Evolutionary conservation across 2,329 filamentous ascomycete species (phyloP).

Genomic region (Epichloe typhina): DNA sequence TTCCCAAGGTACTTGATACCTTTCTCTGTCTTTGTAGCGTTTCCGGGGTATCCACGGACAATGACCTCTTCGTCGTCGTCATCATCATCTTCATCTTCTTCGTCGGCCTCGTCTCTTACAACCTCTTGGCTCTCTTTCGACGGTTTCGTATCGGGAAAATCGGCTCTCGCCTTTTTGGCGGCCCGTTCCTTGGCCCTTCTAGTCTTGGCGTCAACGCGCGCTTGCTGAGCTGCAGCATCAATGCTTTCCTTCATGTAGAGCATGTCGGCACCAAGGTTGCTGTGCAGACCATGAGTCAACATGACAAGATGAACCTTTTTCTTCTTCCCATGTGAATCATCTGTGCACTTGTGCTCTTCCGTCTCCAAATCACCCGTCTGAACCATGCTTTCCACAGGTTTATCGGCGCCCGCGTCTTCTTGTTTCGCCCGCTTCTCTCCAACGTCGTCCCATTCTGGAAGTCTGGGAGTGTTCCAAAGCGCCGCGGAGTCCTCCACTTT

Average conservation of each 20-base stretch:
- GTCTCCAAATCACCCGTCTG: conserved; percentile 20
- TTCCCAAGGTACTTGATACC: conserved; percentile 97
- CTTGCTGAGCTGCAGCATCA: conserved; percentile 65
- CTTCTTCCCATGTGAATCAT: conserved; percentile 32
- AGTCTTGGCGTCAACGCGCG: conserved; percentile 53
- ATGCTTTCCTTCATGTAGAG: conserved; percentile 95
- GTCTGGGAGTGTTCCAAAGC: conserved; percentile 81
- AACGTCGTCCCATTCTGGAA: conserved; percentile 51
- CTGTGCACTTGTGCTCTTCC: conserved; percentile 8
- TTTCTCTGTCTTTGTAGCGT: conserved; percentile 80
- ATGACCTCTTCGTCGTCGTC: conserved; percentile 75
- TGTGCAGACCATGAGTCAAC: conserved; percentile 87
- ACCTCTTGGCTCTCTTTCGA: conserved; percentile 9
- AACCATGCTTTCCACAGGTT: conserved; percentile 20
- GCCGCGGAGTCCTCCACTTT: conserved; percentile 78
- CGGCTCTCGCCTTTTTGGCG: conserved; percentile 10
- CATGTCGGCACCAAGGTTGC: conserved; percentile 94
- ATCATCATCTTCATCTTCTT: conserved; percentile 32
- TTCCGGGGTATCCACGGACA: conserved; percentile 79
- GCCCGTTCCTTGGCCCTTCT: conserved; percentile 40
- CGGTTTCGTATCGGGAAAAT: conserved; percentile 1
- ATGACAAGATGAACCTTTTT: conserved; percentile 85
- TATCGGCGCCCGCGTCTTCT: conserved; percentile 13
- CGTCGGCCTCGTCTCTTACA: background rate
- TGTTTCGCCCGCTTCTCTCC: conserved; percentile 17